These are phyloP conservation scores for Perkinsus olseni DNA, from an alignment of 169 alveolate genomes.

Conservation along the genomic window DNA sequence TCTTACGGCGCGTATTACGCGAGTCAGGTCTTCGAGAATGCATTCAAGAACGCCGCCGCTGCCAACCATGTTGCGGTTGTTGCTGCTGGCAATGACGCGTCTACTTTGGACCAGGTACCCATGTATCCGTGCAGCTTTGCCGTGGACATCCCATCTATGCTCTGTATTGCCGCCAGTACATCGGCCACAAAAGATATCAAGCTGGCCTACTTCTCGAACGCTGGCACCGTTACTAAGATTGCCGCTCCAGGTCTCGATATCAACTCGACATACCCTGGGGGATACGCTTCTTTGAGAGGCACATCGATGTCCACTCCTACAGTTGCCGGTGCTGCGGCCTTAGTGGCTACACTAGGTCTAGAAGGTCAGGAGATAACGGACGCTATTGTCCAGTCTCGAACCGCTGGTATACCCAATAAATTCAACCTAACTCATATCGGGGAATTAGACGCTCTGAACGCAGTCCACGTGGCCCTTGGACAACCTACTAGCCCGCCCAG, in stretches of 20 bases:
- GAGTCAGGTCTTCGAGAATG: slow-evolving; percentile 26
- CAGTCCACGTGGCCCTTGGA: too few relatives aligned
- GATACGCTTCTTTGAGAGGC: slow-evolving; percentile 27
- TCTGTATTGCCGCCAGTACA: slow-evolving; percentile 13
- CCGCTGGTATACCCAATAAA: too few relatives aligned
- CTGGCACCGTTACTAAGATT: slow-evolving; percentile 26
- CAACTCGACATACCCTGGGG: slow-evolving; percentile 22
- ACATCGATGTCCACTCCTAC: too few relatives aligned
- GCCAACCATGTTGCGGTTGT: slow-evolving; percentile 28
- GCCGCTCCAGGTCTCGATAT: slow-evolving; percentile 38
- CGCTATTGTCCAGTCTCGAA: too few relatives aligned
- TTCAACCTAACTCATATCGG: too few relatives aligned
- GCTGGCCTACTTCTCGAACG: slow-evolving; percentile 24
- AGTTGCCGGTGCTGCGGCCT: slow-evolving; percentile 34
- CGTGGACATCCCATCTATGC: slow-evolving; percentile 28
- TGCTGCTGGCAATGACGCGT: slow-evolving; percentile 28
- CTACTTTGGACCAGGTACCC: slow-evolving; percentile 23
- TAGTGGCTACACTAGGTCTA: too few relatives aligned
- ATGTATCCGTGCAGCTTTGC: slow-evolving; percentile 28
- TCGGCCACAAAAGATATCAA: too few relatives aligned
- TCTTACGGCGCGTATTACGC: slow-evolving; percentile 32
- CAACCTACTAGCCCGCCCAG: too few relatives aligned
- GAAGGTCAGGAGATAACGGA: too few relatives aligned
- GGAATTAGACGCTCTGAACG: too few relatives aligned
- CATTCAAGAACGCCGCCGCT: slow-evolving; percentile 25